Percentiles rank a stretch among this genome's conserved stretches.
phyloP scores from a whole-genome alignment of 306 rosid genomes.

The Rubus idaeus region DNA sequence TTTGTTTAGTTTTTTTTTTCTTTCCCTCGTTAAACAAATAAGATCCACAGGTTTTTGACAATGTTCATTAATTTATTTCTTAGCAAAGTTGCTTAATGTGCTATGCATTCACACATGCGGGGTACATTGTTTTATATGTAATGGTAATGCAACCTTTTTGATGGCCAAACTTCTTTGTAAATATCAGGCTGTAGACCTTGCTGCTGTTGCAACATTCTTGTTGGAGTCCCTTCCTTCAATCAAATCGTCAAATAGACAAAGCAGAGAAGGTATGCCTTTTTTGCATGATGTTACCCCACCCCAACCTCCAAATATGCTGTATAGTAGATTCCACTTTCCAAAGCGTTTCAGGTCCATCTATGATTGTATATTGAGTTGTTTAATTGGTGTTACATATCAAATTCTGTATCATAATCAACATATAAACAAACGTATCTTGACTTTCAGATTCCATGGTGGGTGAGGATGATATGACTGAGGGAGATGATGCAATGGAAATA shows the following conservation, averaged over 20 bases:
- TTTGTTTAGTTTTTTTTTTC: background rate
- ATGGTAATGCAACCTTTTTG: background rate
- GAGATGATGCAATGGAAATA: conserved; percentile 59
- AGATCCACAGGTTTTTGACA: background rate
- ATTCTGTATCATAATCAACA: background rate
- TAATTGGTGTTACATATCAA: background rate
- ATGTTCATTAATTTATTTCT: background rate
- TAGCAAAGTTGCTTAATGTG: background rate
- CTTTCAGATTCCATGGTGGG: conserved; percentile 57
- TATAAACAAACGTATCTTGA: background rate
- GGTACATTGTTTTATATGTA: background rate
- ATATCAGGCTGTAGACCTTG: conserved; percentile 81
- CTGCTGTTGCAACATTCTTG: conserved; percentile 72
- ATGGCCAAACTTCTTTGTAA: background rate
- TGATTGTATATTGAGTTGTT: conserved; percentile 19
- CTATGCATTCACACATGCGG: background rate
- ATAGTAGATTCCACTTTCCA: background rate
- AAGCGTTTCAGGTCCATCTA: background rate
- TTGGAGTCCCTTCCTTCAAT: conserved; percentile 78
- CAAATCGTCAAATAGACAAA: conserved; percentile 43
- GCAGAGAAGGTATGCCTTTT: conserved; percentile 52
- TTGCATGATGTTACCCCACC: conserved; percentile 3
- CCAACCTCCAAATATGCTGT: background rate
- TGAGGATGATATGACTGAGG: conserved; percentile 62
- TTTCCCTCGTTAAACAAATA: background rate